Evolutionary conservation across 805 yeast species (phyloP).

Genomic region (Starmerella geochares): DNA sequence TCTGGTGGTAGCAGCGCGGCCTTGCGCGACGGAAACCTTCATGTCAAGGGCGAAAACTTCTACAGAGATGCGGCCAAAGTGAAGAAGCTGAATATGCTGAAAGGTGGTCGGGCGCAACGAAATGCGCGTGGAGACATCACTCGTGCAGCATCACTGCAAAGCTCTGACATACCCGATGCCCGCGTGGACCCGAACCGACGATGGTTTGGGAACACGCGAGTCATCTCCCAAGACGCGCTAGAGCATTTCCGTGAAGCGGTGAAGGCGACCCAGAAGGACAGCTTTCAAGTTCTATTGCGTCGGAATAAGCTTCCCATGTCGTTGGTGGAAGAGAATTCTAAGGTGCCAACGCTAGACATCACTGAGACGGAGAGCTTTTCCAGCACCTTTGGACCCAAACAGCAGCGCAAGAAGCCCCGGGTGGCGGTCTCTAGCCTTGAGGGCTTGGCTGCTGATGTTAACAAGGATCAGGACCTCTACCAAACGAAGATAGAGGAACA

Average conservation of each 20-base stretch:
- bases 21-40: slow-evolving; percentile 73
- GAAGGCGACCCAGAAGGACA: slow-evolving; percentile 72
- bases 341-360: slow-evolving; percentile 68
- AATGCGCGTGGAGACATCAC: slow-evolving; percentile 81
- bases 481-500: slow-evolving; percentile 56
- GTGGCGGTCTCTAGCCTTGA: slow-evolving; percentile 66
- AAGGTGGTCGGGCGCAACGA: slow-evolving; percentile 75
- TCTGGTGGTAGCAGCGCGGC: slow-evolving; percentile 16
- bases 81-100: slow-evolving; percentile 83
- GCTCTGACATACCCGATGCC: slow-evolving; percentile 78
- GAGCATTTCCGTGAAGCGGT: slow-evolving; percentile 89
- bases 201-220: slow-evolving; percentile 97
- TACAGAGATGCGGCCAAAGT: slow-evolving; percentile 87
- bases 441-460: slow-evolving; percentile 57
- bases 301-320: slow-evolving; percentile 95
- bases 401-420: slow-evolving; percentile 86
- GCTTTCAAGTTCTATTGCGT: slow-evolving; percentile 74
- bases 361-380: slow-evolving; percentile 79
- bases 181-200: slow-evolving; percentile 92
- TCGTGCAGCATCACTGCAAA: slow-evolving; percentile 79
- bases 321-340: slow-evolving; percentile 67
- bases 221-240: slow-evolving; percentile 92
- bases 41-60: slow-evolving; percentile 94
- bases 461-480: slow-evolving; percentile 49
- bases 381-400: slow-evolving; percentile 84